Percentiles rank a stretch among this genome's conserved stretches.
phyloP scores from a whole-genome alignment of 1,284 basidiomycete species.

The Boletus semigastroideus region DNA sequence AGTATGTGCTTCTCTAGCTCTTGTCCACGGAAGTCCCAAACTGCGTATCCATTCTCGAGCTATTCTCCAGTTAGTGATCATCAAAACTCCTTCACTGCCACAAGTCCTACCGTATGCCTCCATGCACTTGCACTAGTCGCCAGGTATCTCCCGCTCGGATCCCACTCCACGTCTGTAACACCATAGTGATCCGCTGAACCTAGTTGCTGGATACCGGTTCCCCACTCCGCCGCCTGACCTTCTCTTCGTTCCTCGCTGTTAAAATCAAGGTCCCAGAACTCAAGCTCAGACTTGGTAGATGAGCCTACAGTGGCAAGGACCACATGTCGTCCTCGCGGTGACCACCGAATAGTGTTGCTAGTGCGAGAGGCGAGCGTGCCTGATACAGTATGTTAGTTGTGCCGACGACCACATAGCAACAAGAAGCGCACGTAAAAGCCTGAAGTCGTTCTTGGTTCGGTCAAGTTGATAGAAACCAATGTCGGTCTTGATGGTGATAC shows the following conservation, averaged over 20 bases:
- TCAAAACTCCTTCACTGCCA: background rate
- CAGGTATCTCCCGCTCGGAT: conserved; percentile 93
- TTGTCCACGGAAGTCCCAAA: conserved; percentile 98
- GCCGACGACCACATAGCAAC: background rate
- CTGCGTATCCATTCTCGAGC: conserved; percentile 95
- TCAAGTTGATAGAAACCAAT: conserved; percentile 97
- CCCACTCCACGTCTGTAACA: conserved; percentile 98
- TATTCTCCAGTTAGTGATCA: conserved; percentile 33
- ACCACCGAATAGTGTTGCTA: conserved; percentile 97
- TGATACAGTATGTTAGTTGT: conserved; percentile 31
- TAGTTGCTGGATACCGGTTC: conserved; percentile 84
- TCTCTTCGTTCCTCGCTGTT: conserved; percentile 74
- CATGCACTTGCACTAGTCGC: conserved; percentile 94
- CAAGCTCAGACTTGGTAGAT: conserved; percentile 93
- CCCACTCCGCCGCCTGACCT: conserved; percentile 71
- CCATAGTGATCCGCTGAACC: conserved; percentile 96
- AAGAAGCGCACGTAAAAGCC: conserved; percentile 68
- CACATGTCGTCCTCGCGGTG: conserved; percentile 93
- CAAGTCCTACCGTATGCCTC: conserved; percentile 76
- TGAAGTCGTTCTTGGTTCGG: conserved; percentile 93
- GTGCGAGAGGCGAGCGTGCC: conserved; percentile 84
- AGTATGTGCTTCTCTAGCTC: conserved; percentile 87
- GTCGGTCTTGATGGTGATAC: conserved; percentile 94
- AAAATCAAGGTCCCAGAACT: conserved; percentile 99
- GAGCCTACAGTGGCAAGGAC: conserved; percentile 96